These are phyloP conservation scores for Lasiosphaeria miniovina DNA, from an alignment of 495 filamentous ascomycete genomes.

Conservation along the genomic window DNA sequence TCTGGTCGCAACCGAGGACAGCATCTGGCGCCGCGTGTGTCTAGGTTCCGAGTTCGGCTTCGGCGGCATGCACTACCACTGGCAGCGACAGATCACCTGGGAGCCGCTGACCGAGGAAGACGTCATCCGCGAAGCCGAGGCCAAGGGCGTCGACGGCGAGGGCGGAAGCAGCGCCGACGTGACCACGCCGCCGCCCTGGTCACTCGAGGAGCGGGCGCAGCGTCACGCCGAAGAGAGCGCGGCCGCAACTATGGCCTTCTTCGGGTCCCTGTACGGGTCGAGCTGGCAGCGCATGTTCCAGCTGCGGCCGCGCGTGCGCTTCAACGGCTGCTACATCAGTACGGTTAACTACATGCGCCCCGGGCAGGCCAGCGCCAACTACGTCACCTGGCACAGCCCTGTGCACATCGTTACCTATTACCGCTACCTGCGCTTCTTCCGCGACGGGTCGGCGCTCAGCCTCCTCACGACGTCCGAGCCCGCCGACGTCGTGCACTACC, in stretches of 20 bases:
- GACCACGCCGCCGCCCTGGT: constrained; percentile 20
- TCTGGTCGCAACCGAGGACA: constrained; percentile 77
- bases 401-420: constrained; percentile 98
- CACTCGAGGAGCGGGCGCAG: constrained; percentile 25
- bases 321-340: constrained; percentile 91
- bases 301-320: constrained; percentile 78
- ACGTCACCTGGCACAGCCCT: constrained; percentile 70
- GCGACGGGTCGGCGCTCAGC: constrained; percentile 77
- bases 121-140: constrained; percentile 26
- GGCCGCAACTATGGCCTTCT: constrained; percentile 37
- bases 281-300: constrained; percentile 72
- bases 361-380: constrained; percentile 59
- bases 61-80: constrained; percentile 80
- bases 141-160: not conserved
- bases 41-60: constrained; percentile 71
- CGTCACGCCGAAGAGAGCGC: constrained; percentile 29
- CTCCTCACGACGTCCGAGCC: constrained; percentile 79
- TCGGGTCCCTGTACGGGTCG: constrained; percentile 40
- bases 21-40: constrained; percentile 83
- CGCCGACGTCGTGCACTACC: constrained; percentile 73
- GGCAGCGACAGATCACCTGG: constrained; percentile 61
- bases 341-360: constrained; percentile 92
- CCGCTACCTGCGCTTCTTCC: constrained; percentile 92
- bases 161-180: constrained; percentile 7
- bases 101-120: constrained; percentile 47